These are phyloP conservation scores for Tritrichomonas foetus DNA, from an alignment of 208 protist species.

Conservation along the genomic window DNA sequence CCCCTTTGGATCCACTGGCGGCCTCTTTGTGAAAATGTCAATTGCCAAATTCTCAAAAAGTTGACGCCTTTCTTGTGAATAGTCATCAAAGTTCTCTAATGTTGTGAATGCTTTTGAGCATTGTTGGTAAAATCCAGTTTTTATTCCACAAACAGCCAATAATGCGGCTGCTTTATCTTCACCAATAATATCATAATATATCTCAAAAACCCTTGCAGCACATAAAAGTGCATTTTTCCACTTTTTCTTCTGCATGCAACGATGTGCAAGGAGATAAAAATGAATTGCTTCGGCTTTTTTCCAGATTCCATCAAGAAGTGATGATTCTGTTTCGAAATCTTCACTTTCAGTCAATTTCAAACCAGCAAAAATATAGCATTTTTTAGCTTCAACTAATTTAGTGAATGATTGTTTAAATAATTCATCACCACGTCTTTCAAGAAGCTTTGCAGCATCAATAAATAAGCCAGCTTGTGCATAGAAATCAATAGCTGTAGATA, in stretches of 20 bases:
- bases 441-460: not conserved
- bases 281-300: not conserved
- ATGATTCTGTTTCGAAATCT: too few relatives aligned
- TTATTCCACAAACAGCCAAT: not conserved
- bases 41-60: conserved; percentile 1
- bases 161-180: not conserved
- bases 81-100: not conserved
- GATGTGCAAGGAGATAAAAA: not conserved
- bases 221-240: not conserved
- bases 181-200: not conserved
- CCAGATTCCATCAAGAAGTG: not conserved
- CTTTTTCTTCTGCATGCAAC: not conserved
- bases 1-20: not conserved
- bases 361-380: conserved; percentile 10
- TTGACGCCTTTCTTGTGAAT: not conserved
- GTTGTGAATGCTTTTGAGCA: not conserved
- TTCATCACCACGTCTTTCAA: not conserved
- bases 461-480: not conserved
- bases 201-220: not conserved
- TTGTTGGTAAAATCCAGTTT: not conserved
- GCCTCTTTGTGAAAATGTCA: not conserved
- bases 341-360: not conserved
- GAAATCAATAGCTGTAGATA: not conserved
- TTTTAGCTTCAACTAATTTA: not conserved
- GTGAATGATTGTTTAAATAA: not conserved